Evolutionary conservation across 148 eudicot genomes (phyloP).

Genomic region (Limonium bicolor): DNA sequence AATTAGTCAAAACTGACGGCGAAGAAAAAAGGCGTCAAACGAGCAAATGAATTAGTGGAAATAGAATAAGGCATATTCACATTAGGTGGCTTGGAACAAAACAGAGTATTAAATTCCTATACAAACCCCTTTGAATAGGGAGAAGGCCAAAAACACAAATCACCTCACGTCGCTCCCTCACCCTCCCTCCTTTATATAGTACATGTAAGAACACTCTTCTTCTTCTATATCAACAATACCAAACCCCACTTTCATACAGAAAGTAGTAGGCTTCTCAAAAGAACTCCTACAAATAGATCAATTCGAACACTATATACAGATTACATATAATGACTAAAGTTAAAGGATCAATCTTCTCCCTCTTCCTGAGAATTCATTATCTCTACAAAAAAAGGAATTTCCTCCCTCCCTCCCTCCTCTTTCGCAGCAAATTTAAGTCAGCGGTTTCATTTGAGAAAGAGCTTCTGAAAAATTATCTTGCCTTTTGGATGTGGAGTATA

Average conservation of each 20-base stretch:
- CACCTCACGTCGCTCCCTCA: slow-evolving; percentile 4
- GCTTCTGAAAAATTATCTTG: neutral
- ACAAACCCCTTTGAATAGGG: slow-evolving; percentile 3
- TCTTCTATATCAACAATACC: neutral
- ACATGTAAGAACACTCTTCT: neutral
- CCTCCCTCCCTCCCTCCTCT: too few species aligned
- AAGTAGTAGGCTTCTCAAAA: neutral
- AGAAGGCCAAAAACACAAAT: slow-evolving; percentile 1
- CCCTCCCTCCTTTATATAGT: too few species aligned
- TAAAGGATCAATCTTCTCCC: too few species aligned
- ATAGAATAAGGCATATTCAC: slow-evolving; percentile 5
- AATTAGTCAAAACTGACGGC: too few species aligned
- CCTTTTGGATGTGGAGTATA: neutral
- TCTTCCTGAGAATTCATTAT: neutral
- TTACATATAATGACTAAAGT: slow-evolving; percentile 2
- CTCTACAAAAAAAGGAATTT: slow-evolving; percentile 4
- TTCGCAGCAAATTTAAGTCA: neutral
- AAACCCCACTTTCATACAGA: neutral
- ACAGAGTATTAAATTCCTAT: neutral
- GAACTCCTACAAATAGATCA: neutral
- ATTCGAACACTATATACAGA: slow-evolving; percentile 1
- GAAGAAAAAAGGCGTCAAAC: too few species aligned
- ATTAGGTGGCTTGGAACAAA: too few species aligned
- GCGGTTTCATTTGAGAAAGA: neutral
- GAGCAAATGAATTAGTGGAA: neutral